Evolutionary conservation across 441 rosid species (phyloP).

Genomic region (Euphorbia celastroides): DNA sequence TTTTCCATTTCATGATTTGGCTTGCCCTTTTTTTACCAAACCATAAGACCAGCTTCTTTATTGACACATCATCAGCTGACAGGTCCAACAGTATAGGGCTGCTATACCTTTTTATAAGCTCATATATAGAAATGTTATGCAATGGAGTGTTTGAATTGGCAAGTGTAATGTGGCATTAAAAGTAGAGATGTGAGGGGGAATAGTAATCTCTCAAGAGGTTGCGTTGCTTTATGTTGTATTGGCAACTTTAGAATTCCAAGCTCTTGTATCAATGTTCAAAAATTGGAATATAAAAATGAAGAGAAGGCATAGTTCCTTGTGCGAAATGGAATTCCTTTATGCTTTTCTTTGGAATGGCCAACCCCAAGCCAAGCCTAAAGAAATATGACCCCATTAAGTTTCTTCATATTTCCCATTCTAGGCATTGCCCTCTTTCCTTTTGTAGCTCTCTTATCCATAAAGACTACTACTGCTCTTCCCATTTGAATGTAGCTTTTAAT

Average conservation of each 20-base stretch:
- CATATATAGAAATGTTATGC: too few relatives aligned
- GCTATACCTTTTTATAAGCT: too few relatives aligned
- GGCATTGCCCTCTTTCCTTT: neutral
- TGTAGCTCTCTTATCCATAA: slow-evolving; percentile 15
- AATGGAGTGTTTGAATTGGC: slow-evolving; percentile 7
- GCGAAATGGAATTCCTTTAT: slow-evolving; percentile 43
- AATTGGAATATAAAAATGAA: slow-evolving; percentile 15
- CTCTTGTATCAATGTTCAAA: slow-evolving; percentile 42
- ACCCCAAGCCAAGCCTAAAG: slow-evolving; percentile 13
- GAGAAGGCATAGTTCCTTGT: slow-evolving; percentile 37
- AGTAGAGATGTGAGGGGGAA: slow-evolving; percentile 39
- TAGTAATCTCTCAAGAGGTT: slow-evolving; percentile 14
- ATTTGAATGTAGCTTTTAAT: slow-evolving; percentile 13
- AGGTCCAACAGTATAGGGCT: slow-evolving; percentile 3
- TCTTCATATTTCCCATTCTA: slow-evolving; percentile 18
- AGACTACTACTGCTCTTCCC: neutral
- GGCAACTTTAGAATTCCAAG: slow-evolving; percentile 48
- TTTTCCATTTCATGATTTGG: slow-evolving; percentile 30
- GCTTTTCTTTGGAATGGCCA: slow-evolving; percentile 43
- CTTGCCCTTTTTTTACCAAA: slow-evolving; percentile 31
- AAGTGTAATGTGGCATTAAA: slow-evolving; percentile 28
- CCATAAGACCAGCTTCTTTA: slow-evolving; percentile 26
- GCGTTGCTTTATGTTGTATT: slow-evolving; percentile 34
- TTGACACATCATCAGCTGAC: slow-evolving; percentile 26
- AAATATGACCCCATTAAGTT: slow-evolving; percentile 13